phyloP scores from a whole-genome alignment of 2,329 filamentous ascomycete genomes.

The Fusarium foetens region DNA sequence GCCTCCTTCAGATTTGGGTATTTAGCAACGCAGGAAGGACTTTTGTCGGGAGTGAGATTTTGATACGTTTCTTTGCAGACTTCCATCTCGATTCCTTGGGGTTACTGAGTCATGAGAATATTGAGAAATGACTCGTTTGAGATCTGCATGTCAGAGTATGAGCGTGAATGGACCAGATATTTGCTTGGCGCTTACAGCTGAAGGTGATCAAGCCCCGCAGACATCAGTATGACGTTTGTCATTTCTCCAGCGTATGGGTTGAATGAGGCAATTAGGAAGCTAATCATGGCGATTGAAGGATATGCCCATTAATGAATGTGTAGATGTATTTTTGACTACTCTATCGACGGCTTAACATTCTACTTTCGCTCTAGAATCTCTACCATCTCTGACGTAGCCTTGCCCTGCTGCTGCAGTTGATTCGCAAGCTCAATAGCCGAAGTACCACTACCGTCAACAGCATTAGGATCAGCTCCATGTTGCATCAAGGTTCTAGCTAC shows the following conservation, averaged over 20 bases:
- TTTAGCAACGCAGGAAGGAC: neutral
- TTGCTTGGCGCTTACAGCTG: neutral
- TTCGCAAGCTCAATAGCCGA: neutral
- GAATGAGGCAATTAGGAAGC: accelerated
- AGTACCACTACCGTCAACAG: neutral
- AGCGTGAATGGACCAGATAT: neutral
- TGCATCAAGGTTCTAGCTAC: neutral
- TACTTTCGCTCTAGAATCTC: neutral
- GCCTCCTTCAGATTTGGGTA: neutral
- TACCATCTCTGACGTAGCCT: neutral
- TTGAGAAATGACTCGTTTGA: accelerated
- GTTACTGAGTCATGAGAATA: accelerated
- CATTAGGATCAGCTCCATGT: neutral
- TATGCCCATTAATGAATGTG: neutral
- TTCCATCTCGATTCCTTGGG: accelerated
- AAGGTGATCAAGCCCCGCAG: neutral
- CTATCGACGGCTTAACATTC: neutral
- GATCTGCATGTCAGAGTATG: neutral
- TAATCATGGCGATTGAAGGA: accelerated
- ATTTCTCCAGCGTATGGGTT: accelerated
- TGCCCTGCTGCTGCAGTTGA: neutral
- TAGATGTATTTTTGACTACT: neutral
- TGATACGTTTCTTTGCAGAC: accelerated
- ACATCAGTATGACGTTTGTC: neutral
- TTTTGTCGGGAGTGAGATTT: accelerated